Evolutionary conservation across 2,329 filamentous ascomycete species (phyloP), one percentile per base, ranked within the genome.

Genomic region (Hypoxylon sp.): DNA sequence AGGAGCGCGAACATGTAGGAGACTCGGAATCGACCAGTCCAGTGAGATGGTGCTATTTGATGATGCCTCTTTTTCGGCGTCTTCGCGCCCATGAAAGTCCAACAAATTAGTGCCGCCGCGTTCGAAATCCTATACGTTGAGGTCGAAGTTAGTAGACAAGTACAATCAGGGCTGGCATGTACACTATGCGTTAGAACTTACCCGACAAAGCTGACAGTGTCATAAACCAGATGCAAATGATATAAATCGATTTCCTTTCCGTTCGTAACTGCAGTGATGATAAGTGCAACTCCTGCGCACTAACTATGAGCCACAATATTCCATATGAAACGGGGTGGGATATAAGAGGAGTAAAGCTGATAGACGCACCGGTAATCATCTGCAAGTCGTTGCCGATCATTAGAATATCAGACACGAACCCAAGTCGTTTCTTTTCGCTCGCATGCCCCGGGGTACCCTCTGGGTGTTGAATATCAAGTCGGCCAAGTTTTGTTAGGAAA

Each of bases 321-420:
- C 25, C 11, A 3, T 6, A 4, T n/a, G 33, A 4, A 35, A 13
- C 2, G 2, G 10, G 37, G 48, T 10, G 20, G n/a, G 22, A n/a
- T n/a, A 17, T 2, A 4, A 6, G 11, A 25, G 3, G 6, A 37
- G 57, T 25, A 40, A 53, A 5, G 8, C 6, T 1, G 27, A 44
- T 53, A 46, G 13, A 50, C 35, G 73, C 71, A 42, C 77, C 77
- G 1, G 77, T 72, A 13, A 77, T 69, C 65, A 77, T 73, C 65
- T 80, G 78, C 56, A 80, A 71, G 46, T 79, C 77, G 22, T 77
- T 79, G 17, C 78, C 77, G 1, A 76, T 67, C 76, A 79, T 79
- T 31, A 80, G 72, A n/a, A 79, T 78, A 22, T 76, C 73, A 1
- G 75, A 75, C 27, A 79, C 73, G 35, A 77, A 75, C 30, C 77